A percentile compares a stretch with the other conserved stretches of the same genome.
phyloP scores from a whole-genome alignment of 306 rosid genomes.

The Dalbergia cochinchinensis region DNA sequence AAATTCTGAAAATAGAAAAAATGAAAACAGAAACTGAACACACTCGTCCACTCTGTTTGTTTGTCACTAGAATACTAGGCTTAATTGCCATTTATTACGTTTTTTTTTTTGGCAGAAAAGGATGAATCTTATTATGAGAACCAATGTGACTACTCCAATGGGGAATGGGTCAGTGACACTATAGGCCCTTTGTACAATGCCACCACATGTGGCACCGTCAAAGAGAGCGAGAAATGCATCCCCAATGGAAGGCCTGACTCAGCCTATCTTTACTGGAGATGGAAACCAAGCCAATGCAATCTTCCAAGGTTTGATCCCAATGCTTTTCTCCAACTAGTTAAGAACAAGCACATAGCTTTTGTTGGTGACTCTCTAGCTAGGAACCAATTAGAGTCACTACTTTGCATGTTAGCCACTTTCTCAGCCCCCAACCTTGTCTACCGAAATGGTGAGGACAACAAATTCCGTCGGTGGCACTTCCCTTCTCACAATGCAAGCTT shows the following conservation, averaged over 20 bases:
- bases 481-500: slow-evolving; percentile 61
- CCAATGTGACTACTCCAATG: slow-evolving; percentile 69
- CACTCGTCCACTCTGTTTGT: background rate
- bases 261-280: slow-evolving; percentile 70
- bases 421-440: slow-evolving; percentile 64
- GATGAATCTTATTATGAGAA: slow-evolving; percentile 2
- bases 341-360: slow-evolving; percentile 72
- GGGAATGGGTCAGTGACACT: slow-evolving; percentile 65
- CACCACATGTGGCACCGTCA: slow-evolving; percentile 69
- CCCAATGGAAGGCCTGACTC: slow-evolving; percentile 67
- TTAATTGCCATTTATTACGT: background rate
- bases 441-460: slow-evolving; percentile 55
- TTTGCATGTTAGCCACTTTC: slow-evolving; percentile 68
- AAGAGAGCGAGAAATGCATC: slow-evolving; percentile 71
- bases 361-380: slow-evolving; percentile 86
- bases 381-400: slow-evolving; percentile 82
- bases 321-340: slow-evolving; percentile 54
- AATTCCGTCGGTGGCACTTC: slow-evolving; percentile 74
- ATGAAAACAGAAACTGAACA: too few species aligned
- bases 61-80: slow-evolving; percentile 6
- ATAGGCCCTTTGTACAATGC: slow-evolving; percentile 69
- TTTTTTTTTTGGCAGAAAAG: slow-evolving; percentile 48
- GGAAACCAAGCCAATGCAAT: slow-evolving; percentile 68
- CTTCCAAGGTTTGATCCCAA: slow-evolving; percentile 77
- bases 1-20: too few species aligned